phyloP scores from a whole-genome alignment of 2,329 filamentous ascomycete species.

The Cladosporium sp. region DNA sequence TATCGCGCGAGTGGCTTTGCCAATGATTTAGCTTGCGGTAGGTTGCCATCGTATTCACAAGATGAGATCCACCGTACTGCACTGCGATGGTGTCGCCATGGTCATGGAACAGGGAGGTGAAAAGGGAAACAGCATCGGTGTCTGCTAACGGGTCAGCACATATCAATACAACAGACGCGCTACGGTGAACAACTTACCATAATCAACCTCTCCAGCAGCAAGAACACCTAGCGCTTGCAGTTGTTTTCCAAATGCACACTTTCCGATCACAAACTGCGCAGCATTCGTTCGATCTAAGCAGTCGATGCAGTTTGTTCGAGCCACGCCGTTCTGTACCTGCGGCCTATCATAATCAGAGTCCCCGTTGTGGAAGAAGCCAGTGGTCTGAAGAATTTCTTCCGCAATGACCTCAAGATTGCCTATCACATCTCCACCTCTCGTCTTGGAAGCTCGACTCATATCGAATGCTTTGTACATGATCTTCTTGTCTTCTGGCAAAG shows the following conservation, averaged over 20 bases:
- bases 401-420: constrained; percentile 85
- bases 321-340: constrained; percentile 83
- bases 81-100: constrained; percentile 97
- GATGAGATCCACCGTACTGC: constrained; percentile 93
- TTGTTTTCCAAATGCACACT: constrained; percentile 87
- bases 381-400: constrained; percentile 77
- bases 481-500: constrained; percentile 75
- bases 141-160: constrained; percentile 35
- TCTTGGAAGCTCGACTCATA: constrained; percentile 94
- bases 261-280: constrained; percentile 96
- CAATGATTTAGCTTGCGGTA: constrained; percentile 99
- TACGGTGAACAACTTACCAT: constrained; percentile 46
- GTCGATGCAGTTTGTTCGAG: constrained; percentile 96
- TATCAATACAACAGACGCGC: too few species aligned
- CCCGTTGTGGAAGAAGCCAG: constrained; percentile 94
- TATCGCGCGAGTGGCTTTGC: constrained; percentile 95
- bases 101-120: constrained; percentile 95
- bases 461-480: constrained; percentile 96
- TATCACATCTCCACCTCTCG: constrained; percentile 88
- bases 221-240: constrained; percentile 88
- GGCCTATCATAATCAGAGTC: constrained; percentile 62
- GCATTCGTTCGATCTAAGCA: constrained; percentile 96
- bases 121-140: constrained; percentile 91
- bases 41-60: constrained; percentile 99
- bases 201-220: constrained; percentile 72